Evolutionary conservation across 768 basidiomycete genomes (phyloP), one percentile per base, ranked within the genome.

Genomic region (Suillus cothurnatus): DNA sequence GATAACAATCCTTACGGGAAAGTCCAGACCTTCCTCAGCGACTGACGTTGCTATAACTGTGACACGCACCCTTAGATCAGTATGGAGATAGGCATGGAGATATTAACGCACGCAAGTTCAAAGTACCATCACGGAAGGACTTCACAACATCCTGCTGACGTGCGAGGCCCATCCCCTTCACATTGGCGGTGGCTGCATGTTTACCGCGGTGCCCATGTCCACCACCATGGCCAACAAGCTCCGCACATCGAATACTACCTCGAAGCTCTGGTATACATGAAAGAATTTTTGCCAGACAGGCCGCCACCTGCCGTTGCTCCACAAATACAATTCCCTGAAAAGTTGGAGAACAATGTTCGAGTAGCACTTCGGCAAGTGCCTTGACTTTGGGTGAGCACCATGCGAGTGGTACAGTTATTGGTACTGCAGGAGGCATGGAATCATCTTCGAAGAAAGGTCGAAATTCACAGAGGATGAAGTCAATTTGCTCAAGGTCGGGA

Each of bases 11-110:
- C 85, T 62, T 71, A 91, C 90, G 28, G 90, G 91, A 78, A 97
- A 94, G 74, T 97, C 94, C 21, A 97, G 83, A 0, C 95, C 95
- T 79, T 97, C 95, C 76, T 97, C 95, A 0, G 93, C 95, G 17
- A 96, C 93, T 6, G 89, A 88, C 0, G 93, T 95, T 5, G 93
- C 91, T 67, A 95, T 81, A 26, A 95, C 90, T 88, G 65, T 21
- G 41, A 64, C 47, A 61, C 36, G 50, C 53, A 19, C 15, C 4
- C 21, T 68, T 26, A 58, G 15, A 52, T 38, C 12, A 63, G 23
- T 14, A 32, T 12, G 14, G 19, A 34, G 26, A 21, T 53, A 26
- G 39, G 17, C 23, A 43, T 2, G 21, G 28, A 64, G 43, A 49
- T 62, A 47, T 56, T 28, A 45, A 83, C 88, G 68, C 73, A 92